Conservation (phyloP, 2,329 filamentous ascomycete species). For the Clonostachys sp. region DNA sequence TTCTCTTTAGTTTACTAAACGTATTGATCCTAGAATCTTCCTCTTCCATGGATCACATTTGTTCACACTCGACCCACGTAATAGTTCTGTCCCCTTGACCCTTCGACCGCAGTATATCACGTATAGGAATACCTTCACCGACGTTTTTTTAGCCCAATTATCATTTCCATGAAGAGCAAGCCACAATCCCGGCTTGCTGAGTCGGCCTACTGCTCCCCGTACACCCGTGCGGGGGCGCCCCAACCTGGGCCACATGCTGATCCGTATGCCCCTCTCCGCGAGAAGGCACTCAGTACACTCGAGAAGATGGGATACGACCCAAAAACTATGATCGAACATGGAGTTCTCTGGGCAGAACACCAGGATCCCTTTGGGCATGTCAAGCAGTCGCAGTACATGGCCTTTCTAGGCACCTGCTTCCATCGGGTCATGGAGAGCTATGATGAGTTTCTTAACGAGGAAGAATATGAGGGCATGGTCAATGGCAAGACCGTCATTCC, state of each 20-base stretch:
- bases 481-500: constrained; percentile 10
- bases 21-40: too few relatives aligned
- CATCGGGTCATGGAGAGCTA: constrained; percentile 14
- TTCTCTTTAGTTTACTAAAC: too few relatives aligned
- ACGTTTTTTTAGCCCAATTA: too few relatives aligned
- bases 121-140: too few relatives aligned
- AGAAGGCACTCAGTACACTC: constrained; percentile 4
- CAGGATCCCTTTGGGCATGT: constrained; percentile 17
- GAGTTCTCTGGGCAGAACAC: constrained; percentile 15
- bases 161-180: background rate
- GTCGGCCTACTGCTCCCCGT: constrained; percentile 1
- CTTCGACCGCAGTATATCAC: too few relatives aligned
- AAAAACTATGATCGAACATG: constrained; percentile 8
- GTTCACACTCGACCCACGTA: too few relatives aligned
- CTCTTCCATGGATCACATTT: too few relatives aligned
- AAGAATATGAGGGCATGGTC: constrained; percentile 15
- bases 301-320: constrained; percentile 8
- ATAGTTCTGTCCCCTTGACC: too few relatives aligned
- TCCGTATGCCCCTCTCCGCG: constrained; percentile 2
- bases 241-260: background rate
- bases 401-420: constrained; percentile 12
- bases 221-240: constrained; percentile 2
- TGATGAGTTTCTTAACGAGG: constrained; percentile 11
- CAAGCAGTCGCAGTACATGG: constrained; percentile 14
- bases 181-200: background rate